Percentiles rank a stretch among this genome's conserved stretches.
phyloP scores from a whole-genome alignment of 768 basidiomycete genomes.

The Harrya chromipes region DNA sequence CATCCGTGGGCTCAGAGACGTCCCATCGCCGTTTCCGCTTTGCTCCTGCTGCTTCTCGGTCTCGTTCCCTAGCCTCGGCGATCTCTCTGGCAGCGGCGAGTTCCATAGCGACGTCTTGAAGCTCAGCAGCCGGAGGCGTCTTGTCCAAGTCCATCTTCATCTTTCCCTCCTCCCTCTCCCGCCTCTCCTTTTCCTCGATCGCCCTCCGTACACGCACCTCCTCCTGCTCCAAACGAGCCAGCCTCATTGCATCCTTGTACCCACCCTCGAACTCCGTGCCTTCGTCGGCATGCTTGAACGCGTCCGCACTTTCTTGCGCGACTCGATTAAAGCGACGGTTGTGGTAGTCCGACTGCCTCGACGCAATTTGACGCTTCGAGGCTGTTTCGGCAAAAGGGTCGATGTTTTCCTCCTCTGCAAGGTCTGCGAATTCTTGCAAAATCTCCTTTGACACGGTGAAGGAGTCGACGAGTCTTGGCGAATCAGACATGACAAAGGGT shows the following conservation, averaged over 20 bases:
- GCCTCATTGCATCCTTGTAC: conserved; percentile 95
- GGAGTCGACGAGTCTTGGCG: conserved; percentile 80
- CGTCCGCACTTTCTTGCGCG: conserved; percentile 78
- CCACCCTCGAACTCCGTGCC: conserved; percentile 76
- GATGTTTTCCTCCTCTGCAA: conserved; percentile 90
- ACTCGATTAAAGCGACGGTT: conserved; percentile 85
- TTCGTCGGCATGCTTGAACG: conserved; percentile 65
- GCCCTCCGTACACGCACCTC: conserved; percentile 78
- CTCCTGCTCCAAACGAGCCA: conserved; percentile 89
- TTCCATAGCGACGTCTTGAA: conserved; percentile 70
- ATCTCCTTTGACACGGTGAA: conserved; percentile 93
- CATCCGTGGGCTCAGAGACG: conserved; percentile 55
- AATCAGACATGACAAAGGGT: conserved; percentile 48
- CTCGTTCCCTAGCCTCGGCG: conserved; percentile 36
- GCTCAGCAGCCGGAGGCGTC: conserved; percentile 82
- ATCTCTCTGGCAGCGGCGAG: conserved; percentile 48
- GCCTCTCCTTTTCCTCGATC: conserved; percentile 86
- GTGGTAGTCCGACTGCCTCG: conserved; percentile 94
- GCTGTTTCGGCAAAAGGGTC: conserved; percentile 94
- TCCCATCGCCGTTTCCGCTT: conserved; percentile 87
- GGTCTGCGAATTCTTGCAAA: conserved; percentile 88
- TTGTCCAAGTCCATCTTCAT: conserved; percentile 87
- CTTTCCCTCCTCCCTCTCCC: conserved; percentile 65
- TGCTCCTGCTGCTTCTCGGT: conserved; percentile 42
- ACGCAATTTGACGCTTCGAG: conserved; percentile 88